Conservation (phyloP, 805 yeast species). For the Saccharomycopsis babjevae region DNA sequence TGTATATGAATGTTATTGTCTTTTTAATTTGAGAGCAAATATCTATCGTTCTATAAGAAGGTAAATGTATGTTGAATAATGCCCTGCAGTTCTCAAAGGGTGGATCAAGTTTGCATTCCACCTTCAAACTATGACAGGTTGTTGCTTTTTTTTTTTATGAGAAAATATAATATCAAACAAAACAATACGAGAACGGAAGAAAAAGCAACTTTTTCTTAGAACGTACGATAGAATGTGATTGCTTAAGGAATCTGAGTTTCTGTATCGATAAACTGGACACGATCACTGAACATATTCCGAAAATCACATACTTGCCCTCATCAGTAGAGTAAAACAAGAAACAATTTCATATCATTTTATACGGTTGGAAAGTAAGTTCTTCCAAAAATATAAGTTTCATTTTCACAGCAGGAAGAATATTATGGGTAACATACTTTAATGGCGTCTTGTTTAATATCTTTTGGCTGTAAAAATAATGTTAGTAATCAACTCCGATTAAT, state of each 20-base stretch:
- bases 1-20: not conserved
- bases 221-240: not conserved
- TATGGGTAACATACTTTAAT: constrained; percentile 62
- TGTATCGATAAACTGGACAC: not conserved
- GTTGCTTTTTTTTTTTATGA: not conserved
- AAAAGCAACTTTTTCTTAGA: not conserved
- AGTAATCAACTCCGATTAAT: constrained; percentile 8
- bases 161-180: not conserved
- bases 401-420: not conserved
- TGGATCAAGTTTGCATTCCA: not conserved
- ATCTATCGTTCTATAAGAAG: not conserved
- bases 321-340: not conserved
- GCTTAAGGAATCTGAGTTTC: not conserved
- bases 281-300: not conserved
- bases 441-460: constrained; percentile 74
- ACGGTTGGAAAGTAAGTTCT: not conserved
- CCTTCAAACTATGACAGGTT: not conserved
- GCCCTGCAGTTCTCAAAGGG: not conserved
- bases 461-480: constrained; percentile 35
- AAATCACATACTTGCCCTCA: not conserved
- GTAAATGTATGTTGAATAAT: not conserved
- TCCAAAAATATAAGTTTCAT: not conserved
- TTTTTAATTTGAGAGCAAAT: not conserved
- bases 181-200: not conserved
- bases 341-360: not conserved